phyloP scores from a whole-genome alignment of 2,329 filamentous ascomycete species.

The Colletotrichum sp. region DNA sequence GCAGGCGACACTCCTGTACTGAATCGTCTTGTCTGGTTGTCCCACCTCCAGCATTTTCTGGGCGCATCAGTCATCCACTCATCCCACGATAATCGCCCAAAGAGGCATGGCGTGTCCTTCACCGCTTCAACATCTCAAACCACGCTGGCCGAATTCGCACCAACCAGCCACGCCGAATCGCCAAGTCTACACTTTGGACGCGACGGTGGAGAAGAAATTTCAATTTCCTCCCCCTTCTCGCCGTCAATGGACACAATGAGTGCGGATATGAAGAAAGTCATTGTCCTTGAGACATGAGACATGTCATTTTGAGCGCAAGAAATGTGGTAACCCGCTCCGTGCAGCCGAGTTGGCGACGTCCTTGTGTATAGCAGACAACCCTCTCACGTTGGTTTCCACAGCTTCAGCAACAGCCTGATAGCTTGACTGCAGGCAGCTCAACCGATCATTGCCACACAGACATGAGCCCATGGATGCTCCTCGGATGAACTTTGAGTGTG shows the following conservation, averaged over 20 bases:
- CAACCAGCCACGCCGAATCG: slow-evolving; percentile 6
- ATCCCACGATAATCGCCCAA: slow-evolving; percentile 17
- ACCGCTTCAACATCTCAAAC: slow-evolving; percentile 25
- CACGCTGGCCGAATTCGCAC: slow-evolving; percentile 4
- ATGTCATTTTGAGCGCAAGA: not conserved
- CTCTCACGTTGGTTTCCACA: not conserved
- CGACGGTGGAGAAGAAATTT: not conserved
- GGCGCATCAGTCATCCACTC: slow-evolving; percentile 13
- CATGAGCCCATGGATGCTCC: not conserved
- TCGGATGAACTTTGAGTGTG: not conserved
- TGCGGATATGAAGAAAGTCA: not conserved
- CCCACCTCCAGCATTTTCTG: slow-evolving; percentile 10
- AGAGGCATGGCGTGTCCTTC: slow-evolving; percentile 24
- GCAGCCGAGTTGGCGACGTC: no score
- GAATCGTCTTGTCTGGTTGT: not conserved
- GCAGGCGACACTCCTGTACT: slow-evolving; percentile 1
- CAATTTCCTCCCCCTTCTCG: not conserved
- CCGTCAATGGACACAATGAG: not conserved
- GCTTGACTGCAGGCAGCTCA: not conserved
- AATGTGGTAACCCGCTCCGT: not conserved
- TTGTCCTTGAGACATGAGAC: not conserved
- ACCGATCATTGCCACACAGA: not conserved
- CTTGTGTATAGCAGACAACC: no score
- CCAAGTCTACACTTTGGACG: not conserved
- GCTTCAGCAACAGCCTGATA: not conserved